These are phyloP conservation scores for Themeda triandra DNA, from an alignment of 176 grass and related monocot species.

Conservation along the genomic window DNA sequence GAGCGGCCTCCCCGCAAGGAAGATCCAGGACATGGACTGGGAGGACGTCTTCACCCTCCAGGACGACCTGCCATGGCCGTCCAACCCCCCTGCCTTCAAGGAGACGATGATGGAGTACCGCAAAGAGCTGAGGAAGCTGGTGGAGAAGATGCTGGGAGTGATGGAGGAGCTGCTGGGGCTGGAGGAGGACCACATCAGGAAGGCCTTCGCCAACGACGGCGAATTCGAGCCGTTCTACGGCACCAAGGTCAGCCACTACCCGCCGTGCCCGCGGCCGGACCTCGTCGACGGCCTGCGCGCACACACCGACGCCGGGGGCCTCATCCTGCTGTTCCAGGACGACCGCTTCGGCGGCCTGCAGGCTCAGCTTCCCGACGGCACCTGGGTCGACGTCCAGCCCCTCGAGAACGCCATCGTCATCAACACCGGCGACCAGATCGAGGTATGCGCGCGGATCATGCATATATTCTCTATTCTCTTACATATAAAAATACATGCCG, in stretches of 20 bases:
- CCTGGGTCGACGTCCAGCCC: slow-evolving; percentile 83
- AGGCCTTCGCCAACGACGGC: slow-evolving; percentile 46
- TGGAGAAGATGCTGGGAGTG: slow-evolving; percentile 53
- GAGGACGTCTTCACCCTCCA: slow-evolving; percentile 79
- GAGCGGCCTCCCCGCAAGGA: not conserved
- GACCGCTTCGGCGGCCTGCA: slow-evolving; percentile 79
- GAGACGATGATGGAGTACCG: slow-evolving; percentile 90
- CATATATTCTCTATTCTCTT: not conserved
- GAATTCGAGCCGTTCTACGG: slow-evolving; percentile 52
- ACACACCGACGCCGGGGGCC: slow-evolving; percentile 87
- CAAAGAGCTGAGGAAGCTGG: slow-evolving; percentile 60
- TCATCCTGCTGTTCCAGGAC: slow-evolving; percentile 93
- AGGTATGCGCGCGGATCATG: slow-evolving; percentile 12
- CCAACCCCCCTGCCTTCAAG: slow-evolving; percentile 72
- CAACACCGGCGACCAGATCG: slow-evolving; percentile 98
- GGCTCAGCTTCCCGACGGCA: slow-evolving; percentile 51
- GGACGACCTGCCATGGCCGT: slow-evolving; percentile 75
- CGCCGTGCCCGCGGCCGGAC: slow-evolving; percentile 68
- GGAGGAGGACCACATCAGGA: slow-evolving; percentile 53
- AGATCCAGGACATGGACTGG: slow-evolving; percentile 59
- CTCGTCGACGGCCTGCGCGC: slow-evolving; percentile 69
- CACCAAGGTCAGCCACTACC: slow-evolving; percentile 83
- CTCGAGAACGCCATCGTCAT: slow-evolving; percentile 79
- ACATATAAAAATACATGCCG: not conserved
- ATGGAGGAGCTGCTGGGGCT: slow-evolving; percentile 84